A percentile compares a stretch with the other conserved stretches of the same genome.
phyloP scores from a whole-genome alignment of 768 basidiomycete genomes.

The Tephrocybe rancida region DNA sequence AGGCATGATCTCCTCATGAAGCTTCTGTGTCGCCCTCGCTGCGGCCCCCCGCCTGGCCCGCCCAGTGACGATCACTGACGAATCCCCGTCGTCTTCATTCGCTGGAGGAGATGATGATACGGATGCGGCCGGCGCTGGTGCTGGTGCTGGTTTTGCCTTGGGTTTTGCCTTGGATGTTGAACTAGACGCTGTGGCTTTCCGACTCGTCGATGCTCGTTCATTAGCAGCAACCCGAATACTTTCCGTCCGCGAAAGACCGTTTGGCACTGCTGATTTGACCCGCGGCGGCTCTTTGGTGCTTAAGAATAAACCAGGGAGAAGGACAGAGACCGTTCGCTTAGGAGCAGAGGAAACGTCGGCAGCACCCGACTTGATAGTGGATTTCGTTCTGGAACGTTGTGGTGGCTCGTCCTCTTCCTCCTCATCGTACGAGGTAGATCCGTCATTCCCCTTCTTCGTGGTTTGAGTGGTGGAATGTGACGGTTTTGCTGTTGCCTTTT shows the following conservation, averaged over 20 bases:
- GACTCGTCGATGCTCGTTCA: constrained; percentile 20
- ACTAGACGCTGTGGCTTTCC: constrained; percentile 7
- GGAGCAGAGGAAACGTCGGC: constrained; percentile 16
- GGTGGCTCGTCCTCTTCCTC: constrained; percentile 4
- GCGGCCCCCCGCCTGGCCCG: constrained; percentile 43
- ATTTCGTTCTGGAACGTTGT: background rate
- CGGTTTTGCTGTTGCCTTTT: background rate
- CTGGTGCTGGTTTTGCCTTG: constrained; percentile 10
- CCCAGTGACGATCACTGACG: constrained; percentile 13
- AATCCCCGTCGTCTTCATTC: constrained; percentile 7
- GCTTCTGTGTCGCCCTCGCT: constrained; percentile 45
- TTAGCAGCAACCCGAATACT: constrained; percentile 30
- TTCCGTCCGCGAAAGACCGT: constrained; percentile 19
- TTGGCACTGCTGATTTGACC: background rate
- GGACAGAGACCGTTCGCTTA: constrained; percentile 18
- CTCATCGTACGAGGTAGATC: constrained; percentile 2
- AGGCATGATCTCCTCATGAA: constrained; percentile 76
- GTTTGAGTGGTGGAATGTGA: background rate
- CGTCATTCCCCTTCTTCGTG: constrained; percentile 3
- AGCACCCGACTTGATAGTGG: background rate
- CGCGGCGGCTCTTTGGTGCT: constrained; percentile 13
- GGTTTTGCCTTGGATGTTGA: constrained; percentile 12
- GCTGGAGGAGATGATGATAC: constrained; percentile 13
- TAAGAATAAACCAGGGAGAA: constrained; percentile 17
- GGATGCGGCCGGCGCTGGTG: background rate